These are phyloP conservation scores for Medicago lupulina DNA, from an alignment of 306 rosid species.

Conservation along the genomic window DNA sequence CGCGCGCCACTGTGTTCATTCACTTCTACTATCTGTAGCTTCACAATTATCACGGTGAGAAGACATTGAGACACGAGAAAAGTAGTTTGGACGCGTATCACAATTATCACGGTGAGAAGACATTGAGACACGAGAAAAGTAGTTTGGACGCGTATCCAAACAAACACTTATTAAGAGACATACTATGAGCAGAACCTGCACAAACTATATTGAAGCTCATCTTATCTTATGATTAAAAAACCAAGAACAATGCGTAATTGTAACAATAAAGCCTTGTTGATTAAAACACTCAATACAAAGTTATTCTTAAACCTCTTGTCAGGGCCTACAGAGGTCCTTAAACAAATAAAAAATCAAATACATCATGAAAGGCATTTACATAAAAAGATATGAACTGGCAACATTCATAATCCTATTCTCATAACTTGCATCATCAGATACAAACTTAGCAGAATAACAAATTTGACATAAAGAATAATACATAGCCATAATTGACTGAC, in stretches of 20 bases:
- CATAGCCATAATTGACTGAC: slow-evolving; percentile 2
- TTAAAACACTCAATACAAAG: slow-evolving; percentile 35
- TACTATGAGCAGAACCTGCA: not conserved
- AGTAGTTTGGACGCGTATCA: no score
- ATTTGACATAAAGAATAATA: slow-evolving; percentile 43
- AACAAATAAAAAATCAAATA: slow-evolving; percentile 46
- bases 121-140: no score
- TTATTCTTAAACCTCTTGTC: slow-evolving; percentile 18
- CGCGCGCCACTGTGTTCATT: no score
- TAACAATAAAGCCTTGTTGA: slow-evolving; percentile 8
- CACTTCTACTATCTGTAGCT: no score
- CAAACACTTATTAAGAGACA: not conserved
- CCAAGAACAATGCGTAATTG: not conserved
- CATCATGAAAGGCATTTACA: slow-evolving; percentile 33
- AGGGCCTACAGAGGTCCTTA: slow-evolving; percentile 23
- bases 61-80: no score
- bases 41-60: no score
- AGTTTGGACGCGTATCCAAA: no score
- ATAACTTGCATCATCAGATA: slow-evolving; percentile 24
- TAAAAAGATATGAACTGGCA: slow-evolving; percentile 18
- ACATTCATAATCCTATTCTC: slow-evolving; percentile 35
- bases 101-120: no score
- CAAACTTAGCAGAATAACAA: slow-evolving; percentile 35
- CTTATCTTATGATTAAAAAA: slow-evolving; percentile 13
- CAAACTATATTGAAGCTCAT: not conserved